These are phyloP conservation scores for Pestalotiopsis sp. DNA, from an alignment of 2,329 filamentous ascomycete species.

Conservation along the genomic window DNA sequence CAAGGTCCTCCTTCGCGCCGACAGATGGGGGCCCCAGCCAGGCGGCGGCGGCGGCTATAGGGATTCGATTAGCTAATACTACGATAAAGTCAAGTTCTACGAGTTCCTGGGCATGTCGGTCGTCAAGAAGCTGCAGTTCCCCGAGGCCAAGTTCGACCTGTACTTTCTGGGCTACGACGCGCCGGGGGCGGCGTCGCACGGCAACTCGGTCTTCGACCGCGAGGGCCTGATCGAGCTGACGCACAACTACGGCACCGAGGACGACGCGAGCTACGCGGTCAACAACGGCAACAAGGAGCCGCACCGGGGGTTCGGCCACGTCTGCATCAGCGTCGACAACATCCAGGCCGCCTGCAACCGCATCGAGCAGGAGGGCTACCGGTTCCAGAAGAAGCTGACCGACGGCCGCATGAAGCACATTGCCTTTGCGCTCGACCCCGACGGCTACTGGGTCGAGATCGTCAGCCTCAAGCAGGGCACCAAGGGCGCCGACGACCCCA, in stretches of 20 bases:
- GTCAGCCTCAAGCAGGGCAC: slow-evolving; percentile 64
- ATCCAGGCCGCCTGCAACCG: slow-evolving; percentile 88
- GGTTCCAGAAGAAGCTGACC: slow-evolving; percentile 90
- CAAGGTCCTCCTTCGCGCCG: slow-evolving; percentile 4
- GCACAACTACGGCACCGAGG: slow-evolving; percentile 85
- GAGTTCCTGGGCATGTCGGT: slow-evolving; percentile 86
- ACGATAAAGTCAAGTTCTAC: slow-evolving; percentile 77
- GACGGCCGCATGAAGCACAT: slow-evolving; percentile 88
- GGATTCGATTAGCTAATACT: background rate
- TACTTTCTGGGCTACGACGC: slow-evolving; percentile 94
- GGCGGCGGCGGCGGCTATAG: background rate
- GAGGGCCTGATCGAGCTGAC: slow-evolving; percentile 88
- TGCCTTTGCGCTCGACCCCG: slow-evolving; percentile 86
- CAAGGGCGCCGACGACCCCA: slow-evolving; percentile 59
- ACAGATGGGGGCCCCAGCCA: background rate
- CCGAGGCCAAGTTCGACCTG: slow-evolving; percentile 88
- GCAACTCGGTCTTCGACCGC: slow-evolving; percentile 74
- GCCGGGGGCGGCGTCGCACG: slow-evolving; percentile 70
- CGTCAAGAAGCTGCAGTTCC: slow-evolving; percentile 77
- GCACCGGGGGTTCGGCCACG: slow-evolving; percentile 79
- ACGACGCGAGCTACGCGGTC: slow-evolving; percentile 76
- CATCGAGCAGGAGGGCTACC: slow-evolving; percentile 86
- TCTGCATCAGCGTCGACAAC: slow-evolving; percentile 79
- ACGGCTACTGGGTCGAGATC: slow-evolving; percentile 85
- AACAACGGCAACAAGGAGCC: slow-evolving; percentile 92